Percentiles rank a stretch among this genome's conserved stretches.
Conservation (phyloP, 2,329 filamentous ascomycete species). For the Diatrype stigma region DNA sequence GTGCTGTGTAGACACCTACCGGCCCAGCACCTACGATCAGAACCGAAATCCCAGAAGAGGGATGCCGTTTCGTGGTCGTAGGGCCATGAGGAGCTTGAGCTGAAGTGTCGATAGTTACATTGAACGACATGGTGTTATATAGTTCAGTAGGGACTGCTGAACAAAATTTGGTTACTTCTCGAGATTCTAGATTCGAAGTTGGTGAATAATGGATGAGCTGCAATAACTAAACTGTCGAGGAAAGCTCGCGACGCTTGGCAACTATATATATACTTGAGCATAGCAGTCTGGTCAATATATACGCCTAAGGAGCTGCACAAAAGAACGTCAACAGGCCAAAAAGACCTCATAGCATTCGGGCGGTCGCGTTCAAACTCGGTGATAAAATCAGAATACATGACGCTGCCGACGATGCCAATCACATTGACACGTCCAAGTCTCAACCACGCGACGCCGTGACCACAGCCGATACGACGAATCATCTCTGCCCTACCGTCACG, state of each 20-base stretch:
- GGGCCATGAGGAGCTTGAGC: not conserved
- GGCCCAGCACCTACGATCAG: slow-evolving; percentile 9
- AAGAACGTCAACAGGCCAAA: not conserved
- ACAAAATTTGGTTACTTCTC: not conserved
- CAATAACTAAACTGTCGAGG: not conserved
- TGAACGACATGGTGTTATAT: not conserved
- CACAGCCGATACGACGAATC: no score
- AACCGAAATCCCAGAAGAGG: slow-evolving; percentile 6
- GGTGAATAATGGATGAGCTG: not conserved
- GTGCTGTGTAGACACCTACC: slow-evolving; percentile 9
- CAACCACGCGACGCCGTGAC: no score
- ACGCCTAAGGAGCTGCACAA: no score
- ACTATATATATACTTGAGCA: no score
- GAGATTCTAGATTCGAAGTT: not conserved
- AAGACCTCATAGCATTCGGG: not conserved
- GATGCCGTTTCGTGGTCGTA: not conserved
- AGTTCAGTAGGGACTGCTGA: not conserved
- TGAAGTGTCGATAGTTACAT: not conserved
- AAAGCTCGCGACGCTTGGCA: no score
- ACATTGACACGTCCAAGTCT: not conserved
- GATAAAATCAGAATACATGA: not conserved
- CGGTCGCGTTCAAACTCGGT: not conserved
- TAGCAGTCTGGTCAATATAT: no score
- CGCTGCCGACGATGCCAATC: not conserved
- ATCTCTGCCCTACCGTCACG: no score